A percentile compares a stretch with the other conserved stretches of the same genome.
Conservation (phyloP, 805 yeast species). For the Sugiyamaella chiloensis region DNA sequence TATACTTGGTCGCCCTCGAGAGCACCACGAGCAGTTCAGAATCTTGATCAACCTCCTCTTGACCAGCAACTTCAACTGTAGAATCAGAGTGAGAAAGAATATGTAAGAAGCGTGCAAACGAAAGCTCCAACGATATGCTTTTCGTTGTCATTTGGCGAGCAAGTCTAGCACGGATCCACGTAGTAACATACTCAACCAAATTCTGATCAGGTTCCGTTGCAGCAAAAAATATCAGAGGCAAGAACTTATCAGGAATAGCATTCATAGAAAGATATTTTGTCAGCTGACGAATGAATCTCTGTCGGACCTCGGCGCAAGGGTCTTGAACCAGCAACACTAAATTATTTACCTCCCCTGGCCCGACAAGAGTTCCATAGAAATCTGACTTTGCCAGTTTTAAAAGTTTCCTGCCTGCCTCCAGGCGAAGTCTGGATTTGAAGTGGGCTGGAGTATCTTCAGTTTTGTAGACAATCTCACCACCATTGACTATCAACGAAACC, state of each 20-base stretch:
- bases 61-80: constrained; percentile 17
- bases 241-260: constrained; percentile 58
- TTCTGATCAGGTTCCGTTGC: constrained; percentile 69
- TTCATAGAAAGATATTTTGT: constrained; percentile 51
- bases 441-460: constrained; percentile 50
- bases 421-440: constrained; percentile 59
- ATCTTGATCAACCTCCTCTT: constrained; percentile 9
- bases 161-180: constrained; percentile 69
- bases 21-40: constrained; percentile 19
- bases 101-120: constrained; percentile 64
- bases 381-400: constrained; percentile 62
- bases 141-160: constrained; percentile 29
- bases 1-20: constrained; percentile 52
- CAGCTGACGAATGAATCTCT: constrained; percentile 46
- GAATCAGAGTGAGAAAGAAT: constrained; percentile 68
- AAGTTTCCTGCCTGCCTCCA: constrained; percentile 63
- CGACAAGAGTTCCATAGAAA: constrained; percentile 49
- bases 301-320: constrained; percentile 55
- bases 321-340: constrained; percentile 65
- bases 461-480: constrained; percentile 70
- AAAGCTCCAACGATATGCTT: constrained; percentile 58
- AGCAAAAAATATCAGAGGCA: constrained; percentile 65
- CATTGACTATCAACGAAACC: constrained; percentile 62
- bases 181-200: constrained; percentile 50
- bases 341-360: constrained; percentile 49